Base-by-base conservation (phyloP, 2,329 filamentous ascomycete genomes). In the Fusarium haematococcum region DNA sequence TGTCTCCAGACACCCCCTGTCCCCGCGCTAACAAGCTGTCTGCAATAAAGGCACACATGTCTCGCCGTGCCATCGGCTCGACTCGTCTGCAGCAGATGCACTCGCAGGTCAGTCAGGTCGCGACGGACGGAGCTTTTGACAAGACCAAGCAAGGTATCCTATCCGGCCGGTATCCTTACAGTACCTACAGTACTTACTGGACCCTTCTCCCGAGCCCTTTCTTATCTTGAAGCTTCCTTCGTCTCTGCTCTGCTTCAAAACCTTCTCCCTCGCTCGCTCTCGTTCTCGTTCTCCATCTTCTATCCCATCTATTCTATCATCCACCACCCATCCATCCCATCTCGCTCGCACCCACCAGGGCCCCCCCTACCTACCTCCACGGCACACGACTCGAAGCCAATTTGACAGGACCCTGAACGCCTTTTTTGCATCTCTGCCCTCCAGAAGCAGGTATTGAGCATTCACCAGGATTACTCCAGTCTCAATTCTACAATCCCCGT, bases 21-120 rank as follows among this genome's bases (percentile, higher is more conserved):
- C 86, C 71, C 85, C 86, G 85, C 87, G 87, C 85, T 83, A 85
- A 82, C 80, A 83, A 80, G 80, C 81, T 83, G 84, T 86, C 86
- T 87, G 87, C 88, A 90, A 90, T 90, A 91, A 90, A 91, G 86
- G 85, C 86, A 90, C 88, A 89, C 87, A 87, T 89, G 86, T 76
- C 73, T 79, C 74, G 75, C 70, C 72, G 71, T 78, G 65, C 84
- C 85, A 86, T 88, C 73, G 86, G 85, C 85, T 86, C 84, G 81
- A 74, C 81, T 84, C 82, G 84, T 85, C 83, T 85, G 85, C 85
- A 86, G 81, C 83, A 80, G 81, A 80, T 81, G 79, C 83, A 82
- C 85, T 84, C 84, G 85, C 85, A 52, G 48, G 25, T 16, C 45
- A 48, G 45, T 37, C 35, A 37, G 32, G n/a, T 27, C 35, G 32